A percentile compares a stretch with the other conserved stretches of the same genome.
phyloP scores from a whole-genome alignment of 176 grass and related monocot genomes.

The Phoenix roebelenii region DNA sequence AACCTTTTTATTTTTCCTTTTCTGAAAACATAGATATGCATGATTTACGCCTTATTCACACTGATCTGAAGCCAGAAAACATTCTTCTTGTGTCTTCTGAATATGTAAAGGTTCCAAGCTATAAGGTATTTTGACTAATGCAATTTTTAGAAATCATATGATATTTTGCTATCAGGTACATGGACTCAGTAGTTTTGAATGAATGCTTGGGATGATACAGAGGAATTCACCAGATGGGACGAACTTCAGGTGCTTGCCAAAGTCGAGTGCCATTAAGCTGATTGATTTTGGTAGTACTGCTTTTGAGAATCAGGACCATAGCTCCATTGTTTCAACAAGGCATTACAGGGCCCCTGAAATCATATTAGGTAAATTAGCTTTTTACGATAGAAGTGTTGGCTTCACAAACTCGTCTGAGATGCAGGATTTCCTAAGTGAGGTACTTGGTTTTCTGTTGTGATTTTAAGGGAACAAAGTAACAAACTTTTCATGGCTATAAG shows the following conservation, averaged over 20 bases:
- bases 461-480: too few relatives aligned
- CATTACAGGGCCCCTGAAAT: constrained; percentile 99
- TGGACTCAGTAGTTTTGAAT: constrained; percentile 41
- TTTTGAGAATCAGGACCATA: constrained; percentile 74
- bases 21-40: constrained; percentile 82
- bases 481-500: too few relatives aligned
- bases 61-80: constrained; percentile 99
- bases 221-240: constrained; percentile 67
- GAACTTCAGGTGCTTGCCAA: constrained; percentile 84
- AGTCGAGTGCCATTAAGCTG: constrained; percentile 97
- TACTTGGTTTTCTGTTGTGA: too few relatives aligned
- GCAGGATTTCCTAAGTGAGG: constrained; percentile 24
- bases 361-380: constrained; percentile 82
- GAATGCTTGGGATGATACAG: constrained; percentile 61
- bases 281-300: constrained; percentile 99
- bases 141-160: constrained; percentile 24
- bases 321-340: constrained; percentile 94
- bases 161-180: constrained; percentile 31
- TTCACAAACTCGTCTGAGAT: constrained; percentile 39
- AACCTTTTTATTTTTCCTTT: constrained; percentile 43
- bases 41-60: constrained; percentile 86
- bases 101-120: constrained; percentile 70
- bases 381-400: constrained; percentile 32
- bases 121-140: constrained; percentile 54
- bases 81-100: constrained; percentile 89